Evolutionary conservation across 2,329 filamentous ascomycete species (phyloP).

Genomic region (Fusarium clavum): DNA sequence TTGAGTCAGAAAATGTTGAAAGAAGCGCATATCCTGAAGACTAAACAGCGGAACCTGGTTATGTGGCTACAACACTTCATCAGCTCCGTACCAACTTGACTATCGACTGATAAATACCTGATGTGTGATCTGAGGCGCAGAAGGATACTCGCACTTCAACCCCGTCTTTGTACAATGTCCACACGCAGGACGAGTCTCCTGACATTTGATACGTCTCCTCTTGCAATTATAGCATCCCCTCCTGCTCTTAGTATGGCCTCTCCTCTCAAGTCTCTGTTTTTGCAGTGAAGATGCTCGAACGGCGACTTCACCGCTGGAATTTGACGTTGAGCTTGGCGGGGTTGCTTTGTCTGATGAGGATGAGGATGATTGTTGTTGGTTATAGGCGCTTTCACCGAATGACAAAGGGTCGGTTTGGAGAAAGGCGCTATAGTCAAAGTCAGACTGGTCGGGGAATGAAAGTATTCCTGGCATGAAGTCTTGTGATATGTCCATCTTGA

Average conservation of each 20-base stretch:
- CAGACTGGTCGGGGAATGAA: slow-evolving; percentile 46
- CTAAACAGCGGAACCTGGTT: slow-evolving; percentile 69
- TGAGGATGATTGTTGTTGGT: slow-evolving; percentile 36
- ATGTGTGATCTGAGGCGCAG: slow-evolving; percentile 61
- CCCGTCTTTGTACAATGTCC: slow-evolving; percentile 72
- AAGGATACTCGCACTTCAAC: slow-evolving; percentile 72
- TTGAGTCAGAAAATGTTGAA: slow-evolving; percentile 72
- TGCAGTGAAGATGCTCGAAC: slow-evolving; percentile 25
- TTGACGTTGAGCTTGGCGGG: slow-evolving; percentile 48
- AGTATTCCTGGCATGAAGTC: slow-evolving; percentile 47
- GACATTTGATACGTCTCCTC: slow-evolving; percentile 72
- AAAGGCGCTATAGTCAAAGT: slow-evolving; percentile 56
- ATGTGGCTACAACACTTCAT: slow-evolving; percentile 57
- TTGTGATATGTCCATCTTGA: slow-evolving; percentile 48
- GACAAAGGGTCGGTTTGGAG: slow-evolving; percentile 48
- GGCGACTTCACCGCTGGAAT: slow-evolving; percentile 33
- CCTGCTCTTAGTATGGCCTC: slow-evolving; percentile 74
- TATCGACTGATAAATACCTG: slow-evolving; percentile 53
- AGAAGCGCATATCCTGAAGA: slow-evolving; percentile 74
- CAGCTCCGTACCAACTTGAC: background rate
- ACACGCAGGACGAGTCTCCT: slow-evolving; percentile 72
- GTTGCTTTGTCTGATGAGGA: slow-evolving; percentile 50
- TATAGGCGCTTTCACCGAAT: slow-evolving; percentile 38
- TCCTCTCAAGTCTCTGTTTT: slow-evolving; percentile 61
- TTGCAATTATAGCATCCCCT: slow-evolving; percentile 77